Percentiles rank a stretch among this genome's conserved stretches.
These are phyloP conservation scores for Nicotiana noctiflora DNA, from an alignment of 257 asterid species.

Conservation along the genomic window DNA sequence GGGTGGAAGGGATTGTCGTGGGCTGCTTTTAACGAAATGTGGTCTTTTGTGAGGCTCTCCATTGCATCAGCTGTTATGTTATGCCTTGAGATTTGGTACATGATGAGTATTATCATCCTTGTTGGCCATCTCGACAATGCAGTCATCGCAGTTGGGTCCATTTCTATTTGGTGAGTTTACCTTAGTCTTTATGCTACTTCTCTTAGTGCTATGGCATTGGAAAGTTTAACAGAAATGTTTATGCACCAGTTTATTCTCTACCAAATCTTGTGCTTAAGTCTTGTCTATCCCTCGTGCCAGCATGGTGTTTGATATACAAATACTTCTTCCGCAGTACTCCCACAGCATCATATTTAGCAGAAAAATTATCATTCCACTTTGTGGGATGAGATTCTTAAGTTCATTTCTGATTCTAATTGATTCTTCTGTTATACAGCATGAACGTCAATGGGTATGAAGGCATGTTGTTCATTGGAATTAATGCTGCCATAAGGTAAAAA, in stretches of 20 bases:
- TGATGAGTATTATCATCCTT: constrained; percentile 70
- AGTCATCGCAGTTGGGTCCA: constrained; percentile 71
- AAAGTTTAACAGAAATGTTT: neutral
- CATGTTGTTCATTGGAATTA: constrained; percentile 74
- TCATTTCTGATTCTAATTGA: neutral
- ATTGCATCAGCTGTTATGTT: constrained; percentile 83
- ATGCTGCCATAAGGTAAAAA: constrained; percentile 71
- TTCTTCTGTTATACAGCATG: constrained; percentile 44
- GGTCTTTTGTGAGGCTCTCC: constrained; percentile 79
- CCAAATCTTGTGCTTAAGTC: neutral
- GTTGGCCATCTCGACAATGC: constrained; percentile 71
- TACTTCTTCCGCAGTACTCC: too few relatives aligned
- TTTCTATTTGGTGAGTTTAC: constrained; percentile 63
- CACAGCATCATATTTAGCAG: too few relatives aligned
- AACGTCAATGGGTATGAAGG: constrained; percentile 60
- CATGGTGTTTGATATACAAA: neutral
- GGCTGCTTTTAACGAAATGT: constrained; percentile 54
- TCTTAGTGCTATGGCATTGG: neutral
- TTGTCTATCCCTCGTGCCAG: neutral
- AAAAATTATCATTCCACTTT: too few relatives aligned
- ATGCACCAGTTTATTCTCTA: neutral
- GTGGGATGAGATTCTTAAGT: neutral
- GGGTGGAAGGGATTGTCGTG: constrained; percentile 81
- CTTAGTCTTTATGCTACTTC: neutral
- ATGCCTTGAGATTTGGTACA: constrained; percentile 84